These are phyloP conservation scores for Populus ilicifolia DNA, from an alignment of 345 rosid genomes.

Conservation along the genomic window DNA sequence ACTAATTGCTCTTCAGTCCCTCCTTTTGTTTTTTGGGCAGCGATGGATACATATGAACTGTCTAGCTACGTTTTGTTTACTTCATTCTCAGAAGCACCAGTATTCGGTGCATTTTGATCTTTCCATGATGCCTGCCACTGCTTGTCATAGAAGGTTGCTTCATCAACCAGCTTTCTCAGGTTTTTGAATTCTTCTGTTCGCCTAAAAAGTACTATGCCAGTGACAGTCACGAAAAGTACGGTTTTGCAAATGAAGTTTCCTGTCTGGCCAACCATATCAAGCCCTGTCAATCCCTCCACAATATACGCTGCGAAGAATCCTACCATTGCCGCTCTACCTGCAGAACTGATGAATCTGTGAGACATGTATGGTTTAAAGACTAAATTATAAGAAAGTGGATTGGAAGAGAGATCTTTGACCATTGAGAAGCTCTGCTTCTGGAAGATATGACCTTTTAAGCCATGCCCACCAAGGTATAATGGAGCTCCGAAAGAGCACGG, in stretches of 20 bases:
- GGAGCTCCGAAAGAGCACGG: conserved; percentile 50
- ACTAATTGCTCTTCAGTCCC: too few species aligned
- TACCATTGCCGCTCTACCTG: conserved; percentile 58
- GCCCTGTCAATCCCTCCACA: conserved; percentile 44
- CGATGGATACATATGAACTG: not conserved
- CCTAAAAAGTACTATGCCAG: conserved; percentile 27
- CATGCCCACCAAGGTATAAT: conserved; percentile 63
- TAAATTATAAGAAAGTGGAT: not conserved
- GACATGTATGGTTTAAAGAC: not conserved
- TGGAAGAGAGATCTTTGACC: conserved; percentile 20
- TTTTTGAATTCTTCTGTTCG: conserved; percentile 26
- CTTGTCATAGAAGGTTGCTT: conserved; percentile 47
- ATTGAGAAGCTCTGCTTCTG: conserved; percentile 47
- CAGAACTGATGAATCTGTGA: not conserved
- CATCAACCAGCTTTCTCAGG: conserved; percentile 37
- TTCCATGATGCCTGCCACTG: conserved; percentile 55
- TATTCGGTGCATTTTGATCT: conserved; percentile 13
- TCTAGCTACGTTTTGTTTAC: not conserved
- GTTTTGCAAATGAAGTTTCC: conserved; percentile 40
- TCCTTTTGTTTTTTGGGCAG: not conserved
- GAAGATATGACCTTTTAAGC: conserved; percentile 45
- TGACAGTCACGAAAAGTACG: conserved; percentile 35
- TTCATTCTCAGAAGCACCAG: not conserved
- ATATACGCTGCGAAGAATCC: conserved; percentile 45
- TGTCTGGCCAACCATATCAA: conserved; percentile 26